These are phyloP conservation scores for Marchantia polymorpha DNA, from an alignment of 225 moss, liverwort and hornwort species.

Conservation along the genomic window DNA sequence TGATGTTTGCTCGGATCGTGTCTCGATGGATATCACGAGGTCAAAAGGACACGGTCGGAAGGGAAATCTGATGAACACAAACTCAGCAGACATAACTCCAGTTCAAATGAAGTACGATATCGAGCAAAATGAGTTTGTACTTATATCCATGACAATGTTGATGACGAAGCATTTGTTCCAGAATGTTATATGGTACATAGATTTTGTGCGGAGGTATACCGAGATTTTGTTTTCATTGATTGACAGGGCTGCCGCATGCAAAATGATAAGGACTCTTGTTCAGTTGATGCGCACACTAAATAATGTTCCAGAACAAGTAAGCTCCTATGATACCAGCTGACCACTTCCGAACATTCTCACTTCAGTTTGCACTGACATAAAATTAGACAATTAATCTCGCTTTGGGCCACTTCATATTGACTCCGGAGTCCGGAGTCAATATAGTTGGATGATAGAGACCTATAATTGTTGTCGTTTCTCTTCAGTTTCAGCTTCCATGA, in stretches of 20 bases:
- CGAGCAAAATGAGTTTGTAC: background rate
- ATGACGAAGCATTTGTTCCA: background rate
- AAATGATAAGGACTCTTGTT: slow-evolving; percentile 70
- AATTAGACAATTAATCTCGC: too few species aligned
- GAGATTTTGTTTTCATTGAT: background rate
- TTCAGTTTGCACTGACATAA: too few species aligned
- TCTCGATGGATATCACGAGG: slow-evolving; percentile 51
- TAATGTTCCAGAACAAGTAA: slow-evolving; percentile 46
- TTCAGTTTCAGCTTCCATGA: too few species aligned
- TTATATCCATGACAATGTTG: background rate
- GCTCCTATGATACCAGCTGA: background rate
- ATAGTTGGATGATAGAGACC: too few species aligned
- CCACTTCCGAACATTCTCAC: too few species aligned
- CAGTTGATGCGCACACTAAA: slow-evolving; percentile 60
- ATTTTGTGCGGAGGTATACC: background rate
- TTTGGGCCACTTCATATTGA: too few species aligned
- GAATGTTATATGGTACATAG: background rate
- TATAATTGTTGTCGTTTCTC: too few species aligned
- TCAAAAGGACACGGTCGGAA: slow-evolving; percentile 33
- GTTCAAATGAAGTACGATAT: slow-evolving; percentile 60
- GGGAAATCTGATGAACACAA: slow-evolving; percentile 26
- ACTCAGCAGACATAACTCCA: slow-evolving; percentile 33
- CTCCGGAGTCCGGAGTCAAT: too few species aligned
- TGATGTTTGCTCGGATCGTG: slow-evolving; percentile 30
- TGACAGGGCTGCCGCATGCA: slow-evolving; percentile 59